Evolutionary conservation across 495 filamentous ascomycete genomes (phyloP).

Genomic region (Neurospora sp.): DNA sequence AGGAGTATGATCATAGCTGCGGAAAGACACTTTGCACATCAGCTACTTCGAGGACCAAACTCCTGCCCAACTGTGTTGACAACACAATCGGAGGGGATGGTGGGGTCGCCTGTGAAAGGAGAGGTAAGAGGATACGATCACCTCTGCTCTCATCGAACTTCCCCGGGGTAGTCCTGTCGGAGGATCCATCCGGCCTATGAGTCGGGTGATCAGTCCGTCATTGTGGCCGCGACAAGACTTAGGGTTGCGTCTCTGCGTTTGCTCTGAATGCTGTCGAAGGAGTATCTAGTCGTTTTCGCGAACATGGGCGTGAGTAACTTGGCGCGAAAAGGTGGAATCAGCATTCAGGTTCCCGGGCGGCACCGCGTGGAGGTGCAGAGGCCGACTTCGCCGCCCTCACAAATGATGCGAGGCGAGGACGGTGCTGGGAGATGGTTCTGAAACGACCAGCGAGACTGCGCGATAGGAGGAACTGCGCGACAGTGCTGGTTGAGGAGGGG

Average conservation of each 20-base stretch:
- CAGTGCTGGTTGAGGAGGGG: not conserved
- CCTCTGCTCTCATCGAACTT: not conserved
- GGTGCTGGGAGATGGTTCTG: not conserved
- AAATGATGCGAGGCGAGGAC: not conserved
- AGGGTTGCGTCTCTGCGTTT: not conserved
- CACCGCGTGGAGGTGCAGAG: not conserved
- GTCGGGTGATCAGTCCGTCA: not conserved
- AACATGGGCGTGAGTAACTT: not conserved
- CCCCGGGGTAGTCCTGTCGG: not conserved
- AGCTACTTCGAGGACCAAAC: not conserved
- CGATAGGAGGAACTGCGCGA: not conserved
- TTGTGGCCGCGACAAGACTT: not conserved
- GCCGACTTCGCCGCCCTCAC: not conserved
- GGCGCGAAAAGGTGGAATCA: not conserved
- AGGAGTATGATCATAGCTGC: not conserved
- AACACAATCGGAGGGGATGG: not conserved
- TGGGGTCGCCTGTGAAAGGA: not conserved
- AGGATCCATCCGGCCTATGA: not conserved
- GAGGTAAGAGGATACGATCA: not conserved
- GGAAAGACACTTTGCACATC: not conserved
- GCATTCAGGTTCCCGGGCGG: not conserved
- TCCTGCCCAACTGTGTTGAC: not conserved
- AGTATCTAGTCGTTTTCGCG: not conserved
- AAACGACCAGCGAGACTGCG: not conserved
- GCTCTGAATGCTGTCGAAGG: not conserved